Base-by-base conservation (phyloP, 371 early-diverging fungal species). In the Mucor lusitanicus region DNA sequence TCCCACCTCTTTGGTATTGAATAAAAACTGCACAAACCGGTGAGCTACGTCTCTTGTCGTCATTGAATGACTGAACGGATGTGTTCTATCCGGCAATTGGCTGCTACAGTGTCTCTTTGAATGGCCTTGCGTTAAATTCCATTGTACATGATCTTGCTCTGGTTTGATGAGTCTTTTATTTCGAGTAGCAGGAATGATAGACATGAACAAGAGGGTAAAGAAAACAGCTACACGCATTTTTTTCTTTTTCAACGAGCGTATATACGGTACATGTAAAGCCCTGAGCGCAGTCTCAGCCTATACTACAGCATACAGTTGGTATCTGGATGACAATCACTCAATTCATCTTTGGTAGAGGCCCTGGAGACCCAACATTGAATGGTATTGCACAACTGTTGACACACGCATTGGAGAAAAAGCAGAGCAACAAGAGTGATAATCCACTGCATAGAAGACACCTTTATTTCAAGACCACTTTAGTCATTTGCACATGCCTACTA, bases 71-170 rank as follows among this genome's bases (percentile, higher is more conserved):
- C n/a, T 12, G 3, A 32, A 46, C 1, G 19, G 11, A 23, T 40
- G 13, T n/a, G n/a, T n/a, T n/a, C n/a, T n/a, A n/a, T 8, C 17
- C 17, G 9, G 13, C 11, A 17, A 6, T 0, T 15, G 5, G 1
- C 15, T 11, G 21, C 25, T 23, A 5, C 53, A 35, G 17, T 55
- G n/a, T 46, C 27, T 30, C 37, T 63, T 57, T 6, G 27, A 9
- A 50, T 58, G 33, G 3, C 57, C 58, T 3, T 60, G 46, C 37
- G 62, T 65, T 56, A 70, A 19, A n/a, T 57, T 33, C 70, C 66
- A 70, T 65, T 70, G 66, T 12, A 65, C 28, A 3, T 3, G n/a
- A 53, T 70, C 70, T 33, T 65, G 39, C 32, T 70, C 27, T 21
- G 58, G 46, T 27, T 25, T 60, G n/a, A 32, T 11, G 3, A 70